Evolutionary conservation across 202 grass and related monocot species (phyloP).

Genomic region (Schoenoplectus tabernaemontani): DNA sequence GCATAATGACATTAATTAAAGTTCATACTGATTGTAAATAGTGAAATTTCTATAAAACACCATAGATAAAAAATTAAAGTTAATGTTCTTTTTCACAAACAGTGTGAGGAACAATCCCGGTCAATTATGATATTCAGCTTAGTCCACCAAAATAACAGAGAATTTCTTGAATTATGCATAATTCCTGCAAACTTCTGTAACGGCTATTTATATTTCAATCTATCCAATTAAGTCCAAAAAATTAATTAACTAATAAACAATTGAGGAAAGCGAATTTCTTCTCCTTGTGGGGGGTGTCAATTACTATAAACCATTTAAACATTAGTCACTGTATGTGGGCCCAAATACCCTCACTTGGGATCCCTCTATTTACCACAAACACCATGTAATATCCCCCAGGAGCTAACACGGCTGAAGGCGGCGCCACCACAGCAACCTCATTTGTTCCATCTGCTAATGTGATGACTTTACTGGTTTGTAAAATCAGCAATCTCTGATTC

Average conservation of each 20-base stretch:
- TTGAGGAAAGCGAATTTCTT: neutral
- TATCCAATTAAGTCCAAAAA: neutral
- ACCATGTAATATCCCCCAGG: conserved; percentile 86
- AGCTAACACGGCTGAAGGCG: conserved; percentile 38
- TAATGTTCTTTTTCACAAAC: too few species aligned
- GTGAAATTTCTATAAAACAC: too few species aligned
- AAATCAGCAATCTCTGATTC: conserved; percentile 69
- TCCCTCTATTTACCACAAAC: conserved; percentile 58
- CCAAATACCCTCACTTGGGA: conserved; percentile 67
- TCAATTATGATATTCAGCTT: too few species aligned
- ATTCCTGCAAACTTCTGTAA: neutral
- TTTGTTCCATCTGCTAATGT: conserved; percentile 1
- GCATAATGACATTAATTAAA: too few species aligned
- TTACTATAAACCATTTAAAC: too few species aligned
- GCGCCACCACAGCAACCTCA: conserved; percentile 28
- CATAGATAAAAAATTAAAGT: too few species aligned
- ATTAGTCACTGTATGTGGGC: conserved; percentile 37
- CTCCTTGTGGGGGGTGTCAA: neutral
- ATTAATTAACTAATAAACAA: neutral
- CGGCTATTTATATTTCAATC: neutral
- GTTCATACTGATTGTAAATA: too few species aligned
- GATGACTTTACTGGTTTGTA: conserved; percentile 20
- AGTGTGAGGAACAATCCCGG: too few species aligned
- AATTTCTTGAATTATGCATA: neutral
- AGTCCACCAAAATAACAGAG: too few species aligned